Percentiles rank a stretch among this genome's conserved stretches.
phyloP scores from a whole-genome alignment of 73 alveolate species.

The Tetrahymena malaccensis region DNA sequence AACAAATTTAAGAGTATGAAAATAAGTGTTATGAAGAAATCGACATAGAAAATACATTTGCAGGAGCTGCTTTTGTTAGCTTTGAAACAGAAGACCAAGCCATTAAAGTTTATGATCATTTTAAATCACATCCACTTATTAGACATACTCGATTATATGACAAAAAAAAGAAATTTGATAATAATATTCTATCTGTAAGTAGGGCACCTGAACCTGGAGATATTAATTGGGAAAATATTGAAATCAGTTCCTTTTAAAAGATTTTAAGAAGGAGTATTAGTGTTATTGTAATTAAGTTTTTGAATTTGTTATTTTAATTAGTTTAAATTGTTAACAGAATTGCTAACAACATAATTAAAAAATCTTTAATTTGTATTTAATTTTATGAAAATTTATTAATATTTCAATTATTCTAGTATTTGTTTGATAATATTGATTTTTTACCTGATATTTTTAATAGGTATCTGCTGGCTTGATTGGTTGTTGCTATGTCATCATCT shows the following conservation, averaged over 20 bases:
- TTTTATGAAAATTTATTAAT: too few relatives aligned
- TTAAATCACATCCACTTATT: background rate
- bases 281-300: background rate
- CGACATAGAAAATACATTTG: background rate
- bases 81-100: background rate
- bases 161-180: background rate
- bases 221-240: background rate
- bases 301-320: too few relatives aligned
- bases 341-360: too few relatives aligned
- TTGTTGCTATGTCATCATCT: background rate
- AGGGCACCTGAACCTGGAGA: background rate
- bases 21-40: background rate
- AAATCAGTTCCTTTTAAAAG: background rate
- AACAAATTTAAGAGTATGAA: background rate
- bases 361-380: too few relatives aligned
- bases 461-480: background rate
- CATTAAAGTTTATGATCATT: background rate
- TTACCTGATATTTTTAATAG: background rate
- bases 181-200: background rate
- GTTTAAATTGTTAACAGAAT: too few relatives aligned
- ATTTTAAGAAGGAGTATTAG: background rate
- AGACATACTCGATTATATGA: background rate
- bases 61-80: background rate
- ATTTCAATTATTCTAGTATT: too few relatives aligned
- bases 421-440: background rate